Evolutionary conservation across 768 basidiomycete genomes (phyloP), one percentile per base, ranked within the genome.

Genomic region (Mycena galopus): DNA sequence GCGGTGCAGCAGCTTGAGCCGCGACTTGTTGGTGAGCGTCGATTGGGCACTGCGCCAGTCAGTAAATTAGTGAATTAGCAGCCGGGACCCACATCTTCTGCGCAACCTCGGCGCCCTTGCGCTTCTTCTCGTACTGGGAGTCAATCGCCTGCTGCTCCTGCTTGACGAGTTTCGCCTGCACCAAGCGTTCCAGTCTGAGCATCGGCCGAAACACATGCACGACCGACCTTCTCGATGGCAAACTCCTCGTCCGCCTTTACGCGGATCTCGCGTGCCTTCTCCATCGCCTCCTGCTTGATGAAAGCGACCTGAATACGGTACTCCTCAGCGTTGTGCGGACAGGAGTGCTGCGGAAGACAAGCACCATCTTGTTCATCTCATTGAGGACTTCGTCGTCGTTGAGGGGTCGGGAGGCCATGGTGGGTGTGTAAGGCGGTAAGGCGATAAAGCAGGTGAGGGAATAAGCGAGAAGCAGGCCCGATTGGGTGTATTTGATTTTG

Each of bases 161-260:
- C 81, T 96, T 96, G 29, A 99, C 97, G 69, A 99, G 93, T 84
- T 96, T 98, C 60, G 97, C 97, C 97, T 98, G 78, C 32, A 19
- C 16, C 30, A 30, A 51, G 65, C 25, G 44, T 67, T 32, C 65
- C 25, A 47, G 44, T 29, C 17, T 6, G 1, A 16, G 33, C 32
- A 14, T 44, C 19, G 21, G 9, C 29, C 23, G 2, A 29, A 47
- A 33, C 0, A 42, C 44, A 7, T 61, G 3, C 32, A 59, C 39
- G 2, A 53, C 71, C 50, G 30, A 92, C 97, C 90, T 99, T 99
- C 82, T 99, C 98, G 76, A 99, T 99, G 23, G 97, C 94, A 80
- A 99, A 99, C 84, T 99, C 97, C 82, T 99, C 97, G 73, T 99
- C 96, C 0, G 98, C 97, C 82, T 99, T 99, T 71, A 98, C 96